A percentile compares a stretch with the other conserved stretches of the same genome.
phyloP scores from a whole-genome alignment of 306 rosid species.

The Quercus parvula region DNA sequence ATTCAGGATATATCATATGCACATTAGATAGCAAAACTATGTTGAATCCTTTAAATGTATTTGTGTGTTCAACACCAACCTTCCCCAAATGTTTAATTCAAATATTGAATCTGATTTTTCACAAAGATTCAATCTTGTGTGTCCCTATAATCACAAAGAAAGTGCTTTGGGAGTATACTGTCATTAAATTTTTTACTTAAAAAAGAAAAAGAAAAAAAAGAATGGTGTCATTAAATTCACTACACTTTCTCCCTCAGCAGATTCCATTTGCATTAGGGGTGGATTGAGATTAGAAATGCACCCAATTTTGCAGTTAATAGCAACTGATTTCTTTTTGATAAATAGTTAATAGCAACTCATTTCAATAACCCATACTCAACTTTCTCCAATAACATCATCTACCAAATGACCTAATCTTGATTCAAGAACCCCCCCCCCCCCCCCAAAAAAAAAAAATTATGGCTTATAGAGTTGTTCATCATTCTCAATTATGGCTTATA shows the following conservation, averaged over 20 bases:
- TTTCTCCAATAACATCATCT: no score
- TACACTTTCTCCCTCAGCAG: background rate
- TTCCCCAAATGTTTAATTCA: background rate
- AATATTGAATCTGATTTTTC: background rate
- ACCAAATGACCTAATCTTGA: no score
- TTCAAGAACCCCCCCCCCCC: no score
- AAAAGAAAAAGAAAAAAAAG: no score
- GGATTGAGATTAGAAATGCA: no score
- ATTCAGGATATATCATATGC: background rate
- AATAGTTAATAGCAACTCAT: no score
- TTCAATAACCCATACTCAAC: no score
- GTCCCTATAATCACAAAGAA: background rate
- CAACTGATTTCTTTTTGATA: no score
- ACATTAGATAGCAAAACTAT: background rate
- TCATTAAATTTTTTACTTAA: background rate
- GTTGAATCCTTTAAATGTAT: background rate
- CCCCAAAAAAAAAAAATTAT: no score
- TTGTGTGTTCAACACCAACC: background rate
- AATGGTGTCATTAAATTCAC: background rate
- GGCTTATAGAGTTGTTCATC: no score
- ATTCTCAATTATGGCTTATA: background rate
- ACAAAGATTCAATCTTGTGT: background rate
- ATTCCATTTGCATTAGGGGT: background rate
- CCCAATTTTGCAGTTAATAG: no score
- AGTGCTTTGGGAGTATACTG: background rate